A percentile compares a stretch with the other conserved stretches of the same genome.
Conservation (phyloP, 805 yeast species). For the Hanseniaspora guilliermondii region DNA sequence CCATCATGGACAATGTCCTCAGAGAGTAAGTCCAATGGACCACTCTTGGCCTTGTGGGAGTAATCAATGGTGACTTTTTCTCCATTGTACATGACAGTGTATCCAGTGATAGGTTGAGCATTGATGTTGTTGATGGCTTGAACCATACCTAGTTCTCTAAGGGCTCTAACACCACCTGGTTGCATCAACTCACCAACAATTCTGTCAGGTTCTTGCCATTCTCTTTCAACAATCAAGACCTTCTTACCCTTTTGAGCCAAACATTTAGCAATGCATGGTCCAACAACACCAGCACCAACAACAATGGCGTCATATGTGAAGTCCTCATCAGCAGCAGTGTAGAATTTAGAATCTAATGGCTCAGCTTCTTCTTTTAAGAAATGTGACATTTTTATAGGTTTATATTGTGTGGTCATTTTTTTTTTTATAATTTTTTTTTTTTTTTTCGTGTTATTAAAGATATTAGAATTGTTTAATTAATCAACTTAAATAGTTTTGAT, state of each 20-base stretch:
- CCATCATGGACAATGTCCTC: slow-evolving; percentile 45
- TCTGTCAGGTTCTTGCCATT: slow-evolving; percentile 85
- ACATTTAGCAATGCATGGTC: slow-evolving; percentile 84
- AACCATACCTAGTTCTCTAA: slow-evolving; percentile 70
- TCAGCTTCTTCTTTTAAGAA: slow-evolving; percentile 10
- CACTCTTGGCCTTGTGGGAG: slow-evolving; percentile 46
- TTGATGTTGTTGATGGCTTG: slow-evolving; percentile 39
- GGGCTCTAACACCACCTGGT: slow-evolving; percentile 87
- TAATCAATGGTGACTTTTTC: slow-evolving; percentile 52
- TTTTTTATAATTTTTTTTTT: neutral
- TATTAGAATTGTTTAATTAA: neutral
- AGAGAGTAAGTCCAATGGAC: slow-evolving; percentile 35
- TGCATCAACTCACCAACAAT: slow-evolving; percentile 96
- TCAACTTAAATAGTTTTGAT: no score
- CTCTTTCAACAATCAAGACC: slow-evolving; percentile 68
- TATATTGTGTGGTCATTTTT: slow-evolving; percentile 1
- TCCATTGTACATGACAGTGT: slow-evolving; percentile 58
- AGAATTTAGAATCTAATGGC: slow-evolving; percentile 16
- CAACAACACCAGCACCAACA: slow-evolving; percentile 97
- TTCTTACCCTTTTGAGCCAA: slow-evolving; percentile 81
- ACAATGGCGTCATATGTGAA: slow-evolving; percentile 64
- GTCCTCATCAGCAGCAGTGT: slow-evolving; percentile 23
- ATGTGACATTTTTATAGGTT: slow-evolving; percentile 9
- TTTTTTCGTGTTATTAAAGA: neutral
- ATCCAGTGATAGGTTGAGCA: slow-evolving; percentile 69